Percentiles rank a stretch among this genome's conserved stretches.
These are phyloP conservation scores for Candida cerambycidarum DNA, from an alignment of 805 yeast genomes.

Conservation along the genomic window DNA sequence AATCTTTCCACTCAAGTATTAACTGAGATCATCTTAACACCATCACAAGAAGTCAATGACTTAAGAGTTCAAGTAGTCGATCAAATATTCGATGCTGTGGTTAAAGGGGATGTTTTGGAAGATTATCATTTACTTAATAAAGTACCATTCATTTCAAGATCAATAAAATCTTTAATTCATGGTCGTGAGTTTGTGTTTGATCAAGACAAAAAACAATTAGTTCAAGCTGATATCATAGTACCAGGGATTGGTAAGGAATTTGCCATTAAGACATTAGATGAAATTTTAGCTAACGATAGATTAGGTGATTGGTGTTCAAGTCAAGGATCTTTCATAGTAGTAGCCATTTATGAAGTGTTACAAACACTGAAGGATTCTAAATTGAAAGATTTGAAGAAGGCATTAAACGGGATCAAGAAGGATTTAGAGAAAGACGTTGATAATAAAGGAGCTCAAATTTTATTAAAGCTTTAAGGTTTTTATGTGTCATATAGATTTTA, in stretches of 20 bases:
- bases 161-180: conserved; percentile 73
- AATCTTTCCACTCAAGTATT: conserved; percentile 83
- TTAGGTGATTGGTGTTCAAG: conserved; percentile 64
- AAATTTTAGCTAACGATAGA: conserved; percentile 47
- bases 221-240: conserved; percentile 40
- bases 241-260: conserved; percentile 57
- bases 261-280: conserved; percentile 53
- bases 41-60: conserved; percentile 35
- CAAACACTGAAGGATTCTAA: conserved; percentile 25
- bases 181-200: conserved; percentile 81
- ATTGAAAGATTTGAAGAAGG: conserved; percentile 40
- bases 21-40: conserved; percentile 62
- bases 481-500: background rate
- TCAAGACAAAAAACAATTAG: conserved; percentile 44
- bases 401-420: conserved; percentile 56
- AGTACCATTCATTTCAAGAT: conserved; percentile 69
- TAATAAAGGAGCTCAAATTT: conserved; percentile 54
- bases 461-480: conserved; percentile 13
- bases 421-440: conserved; percentile 40
- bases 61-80: conserved; percentile 51
- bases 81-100: conserved; percentile 51
- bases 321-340: conserved; percentile 78
- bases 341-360: conserved; percentile 72
- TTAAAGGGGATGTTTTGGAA: conserved; percentile 65
- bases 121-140: conserved; percentile 68